A percentile compares a stretch with the other conserved stretches of the same genome.
Conservation (phyloP, 345 rosid genomes). For the Conringia planisiliqua region DNA sequence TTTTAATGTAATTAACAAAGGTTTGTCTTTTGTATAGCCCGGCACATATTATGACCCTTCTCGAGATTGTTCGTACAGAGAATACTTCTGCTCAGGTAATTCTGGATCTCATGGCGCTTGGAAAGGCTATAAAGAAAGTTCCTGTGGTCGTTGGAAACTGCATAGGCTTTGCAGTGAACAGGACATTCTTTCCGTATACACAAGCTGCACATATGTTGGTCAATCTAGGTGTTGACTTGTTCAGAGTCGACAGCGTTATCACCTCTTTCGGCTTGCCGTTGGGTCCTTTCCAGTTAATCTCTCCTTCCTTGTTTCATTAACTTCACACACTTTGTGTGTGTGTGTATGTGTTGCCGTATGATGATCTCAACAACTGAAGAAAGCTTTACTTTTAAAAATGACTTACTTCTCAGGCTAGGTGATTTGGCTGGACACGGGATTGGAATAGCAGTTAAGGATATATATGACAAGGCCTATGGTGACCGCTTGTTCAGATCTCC, state of each 20-base stretch:
- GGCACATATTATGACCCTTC: slow-evolving; percentile 94
- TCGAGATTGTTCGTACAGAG: slow-evolving; percentile 84
- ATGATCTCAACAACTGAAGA: slow-evolving; percentile 7
- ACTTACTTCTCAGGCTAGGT: slow-evolving; percentile 59
- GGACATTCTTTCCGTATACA: slow-evolving; percentile 80
- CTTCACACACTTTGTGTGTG: neutral
- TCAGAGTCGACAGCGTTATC: slow-evolving; percentile 80
- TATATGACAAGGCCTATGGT: slow-evolving; percentile 58
- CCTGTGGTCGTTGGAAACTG: slow-evolving; percentile 97
- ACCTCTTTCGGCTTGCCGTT: slow-evolving; percentile 84
- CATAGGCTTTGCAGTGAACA: slow-evolving; percentile 91
- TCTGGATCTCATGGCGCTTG: slow-evolving; percentile 86
- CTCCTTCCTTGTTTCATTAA: slow-evolving; percentile 23
- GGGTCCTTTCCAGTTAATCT: slow-evolving; percentile 89
- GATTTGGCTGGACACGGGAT: slow-evolving; percentile 92
- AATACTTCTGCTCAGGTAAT: slow-evolving; percentile 84
- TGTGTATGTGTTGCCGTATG: slow-evolving; percentile 8
- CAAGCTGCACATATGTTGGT: slow-evolving; percentile 71
- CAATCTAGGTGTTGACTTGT: slow-evolving; percentile 81
- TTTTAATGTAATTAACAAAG: neutral
- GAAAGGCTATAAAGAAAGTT: slow-evolving; percentile 82
- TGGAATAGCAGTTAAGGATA: slow-evolving; percentile 55
- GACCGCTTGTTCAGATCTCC: slow-evolving; percentile 65
- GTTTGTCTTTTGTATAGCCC: slow-evolving; percentile 55
- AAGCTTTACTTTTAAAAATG: neutral